phyloP scores from a whole-genome alignment of 305 asterid genomes.

The Fraxinus albicans region DNA sequence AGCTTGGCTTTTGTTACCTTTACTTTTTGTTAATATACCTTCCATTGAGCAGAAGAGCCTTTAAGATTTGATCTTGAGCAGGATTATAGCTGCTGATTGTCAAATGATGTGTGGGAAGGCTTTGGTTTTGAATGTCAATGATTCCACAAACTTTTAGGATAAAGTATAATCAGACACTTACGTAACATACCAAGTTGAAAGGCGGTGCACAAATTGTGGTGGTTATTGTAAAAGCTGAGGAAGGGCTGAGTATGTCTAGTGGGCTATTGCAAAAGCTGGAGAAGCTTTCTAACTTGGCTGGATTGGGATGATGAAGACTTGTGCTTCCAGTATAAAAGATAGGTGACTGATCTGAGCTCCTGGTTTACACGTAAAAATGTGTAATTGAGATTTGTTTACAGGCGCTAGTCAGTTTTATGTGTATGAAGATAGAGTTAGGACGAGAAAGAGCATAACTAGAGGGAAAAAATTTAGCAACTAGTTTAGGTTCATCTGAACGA shows the following conservation, averaged over 20 bases:
- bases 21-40: neutral
- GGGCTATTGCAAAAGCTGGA: neutral
- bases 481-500: neutral
- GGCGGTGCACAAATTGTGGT: neutral
- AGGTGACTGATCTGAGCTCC: neutral
- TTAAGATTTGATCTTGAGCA: neutral
- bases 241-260: neutral
- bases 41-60: neutral
- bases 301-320: neutral
- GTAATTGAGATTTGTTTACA: neutral
- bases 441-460: neutral
- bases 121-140: neutral
- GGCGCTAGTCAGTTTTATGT: neutral
- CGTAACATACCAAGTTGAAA: neutral
- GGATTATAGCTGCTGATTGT: neutral
- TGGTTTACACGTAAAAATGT: neutral
- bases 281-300: neutral
- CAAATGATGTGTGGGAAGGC: neutral
- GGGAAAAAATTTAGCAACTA: neutral
- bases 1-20: neutral
- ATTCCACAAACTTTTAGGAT: neutral
- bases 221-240: neutral
- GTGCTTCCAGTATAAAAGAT: neutral
- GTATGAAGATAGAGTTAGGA: neutral
- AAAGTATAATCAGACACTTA: neutral